Base-by-base conservation (phyloP, 148 eudicot genomes). In the Arbutus unedo region DNA sequence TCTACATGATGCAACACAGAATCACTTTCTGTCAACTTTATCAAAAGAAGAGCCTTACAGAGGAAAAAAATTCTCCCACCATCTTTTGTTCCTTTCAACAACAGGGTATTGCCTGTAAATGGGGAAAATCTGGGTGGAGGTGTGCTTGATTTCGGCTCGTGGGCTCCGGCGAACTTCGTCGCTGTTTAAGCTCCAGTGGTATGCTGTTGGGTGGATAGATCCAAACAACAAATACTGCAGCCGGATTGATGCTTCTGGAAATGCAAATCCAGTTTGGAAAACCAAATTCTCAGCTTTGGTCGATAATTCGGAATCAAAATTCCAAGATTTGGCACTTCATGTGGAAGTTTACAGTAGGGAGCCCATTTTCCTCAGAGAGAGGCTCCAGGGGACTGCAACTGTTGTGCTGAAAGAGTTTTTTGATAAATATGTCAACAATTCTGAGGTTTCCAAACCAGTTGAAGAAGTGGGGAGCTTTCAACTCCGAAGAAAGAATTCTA, bases 391-490 rank as follows among this genome's bases (percentile, higher is more conserved):
- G 18, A 89, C 87, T 45, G 90, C 95, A 8, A 88, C 88, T 76
- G 79, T 92, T 19, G 77, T 79, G 21, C 73, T 95, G 85, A 95
- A 83, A 86, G 97, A 92, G 83, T 93, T 95, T 76, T 67, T 93
- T 72, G 85, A 85, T 47, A 91, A 91, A 74, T 85, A 87, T 62
- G 38, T 48, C 16, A 87, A 83, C 51, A 87, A 66, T 53, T 76
- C 88, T 18, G 90, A 88, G 62, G 86, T 85, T 19, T 80, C 86
- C 2, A 85, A 88, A 75, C 83, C 87, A 31, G 90, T 82, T 77
- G 93, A 91, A 79, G 95, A 93, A 82, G 88, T 91, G 0, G 97
- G 95, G n/a, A 95, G 98, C 85, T 95, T 93, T 82, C 95, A 95
- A 86, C 79, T 95, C 84, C 82, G 95, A 80, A 89, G 77, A 84